Evolutionary conservation across 1,284 basidiomycete species (phyloP).

Genomic region (Irpex sp.): DNA sequence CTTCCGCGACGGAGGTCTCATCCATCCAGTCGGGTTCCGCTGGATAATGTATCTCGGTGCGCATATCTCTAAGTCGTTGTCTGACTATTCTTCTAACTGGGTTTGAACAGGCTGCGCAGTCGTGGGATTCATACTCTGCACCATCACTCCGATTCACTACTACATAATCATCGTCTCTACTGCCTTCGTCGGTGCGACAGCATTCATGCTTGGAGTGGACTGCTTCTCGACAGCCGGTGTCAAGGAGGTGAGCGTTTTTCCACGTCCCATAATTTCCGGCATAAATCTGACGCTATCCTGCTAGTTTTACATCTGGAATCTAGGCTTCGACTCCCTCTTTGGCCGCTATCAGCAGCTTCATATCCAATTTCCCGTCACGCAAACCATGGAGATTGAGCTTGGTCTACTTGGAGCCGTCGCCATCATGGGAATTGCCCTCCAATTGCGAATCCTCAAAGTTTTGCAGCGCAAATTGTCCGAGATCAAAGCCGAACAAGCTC

Average conservation of each 20-base stretch:
- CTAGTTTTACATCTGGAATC: slow-evolving; percentile 92
- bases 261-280: not conserved
- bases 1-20: slow-evolving; percentile 79
- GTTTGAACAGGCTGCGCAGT: slow-evolving; percentile 31
- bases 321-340: slow-evolving; percentile 82
- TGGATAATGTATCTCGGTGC: slow-evolving; percentile 87
- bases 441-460: slow-evolving; percentile 80
- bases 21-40: slow-evolving; percentile 70
- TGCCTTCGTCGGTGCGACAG: slow-evolving; percentile 87
- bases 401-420: slow-evolving; percentile 81
- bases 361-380: slow-evolving; percentile 79
- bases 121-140: slow-evolving; percentile 45
- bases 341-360: slow-evolving; percentile 65
- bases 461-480: slow-evolving; percentile 78
- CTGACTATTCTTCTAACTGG: slow-evolving; percentile 15
- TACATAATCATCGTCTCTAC: slow-evolving; percentile 81
- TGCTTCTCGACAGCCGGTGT: slow-evolving; percentile 89
- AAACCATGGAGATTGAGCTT: slow-evolving; percentile 92
- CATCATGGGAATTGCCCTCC: slow-evolving; percentile 86
- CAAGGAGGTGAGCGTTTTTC: slow-evolving; percentile 67
- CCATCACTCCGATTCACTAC: slow-evolving; percentile 64
- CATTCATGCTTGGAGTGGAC: slow-evolving; percentile 89
- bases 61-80: slow-evolving; percentile 21
- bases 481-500: slow-evolving; percentile 73
- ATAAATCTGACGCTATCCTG: not conserved